Evolutionary conservation across 352 stramenopile genomes (phyloP).

Genomic region (Phytophthora fragariae): DNA sequence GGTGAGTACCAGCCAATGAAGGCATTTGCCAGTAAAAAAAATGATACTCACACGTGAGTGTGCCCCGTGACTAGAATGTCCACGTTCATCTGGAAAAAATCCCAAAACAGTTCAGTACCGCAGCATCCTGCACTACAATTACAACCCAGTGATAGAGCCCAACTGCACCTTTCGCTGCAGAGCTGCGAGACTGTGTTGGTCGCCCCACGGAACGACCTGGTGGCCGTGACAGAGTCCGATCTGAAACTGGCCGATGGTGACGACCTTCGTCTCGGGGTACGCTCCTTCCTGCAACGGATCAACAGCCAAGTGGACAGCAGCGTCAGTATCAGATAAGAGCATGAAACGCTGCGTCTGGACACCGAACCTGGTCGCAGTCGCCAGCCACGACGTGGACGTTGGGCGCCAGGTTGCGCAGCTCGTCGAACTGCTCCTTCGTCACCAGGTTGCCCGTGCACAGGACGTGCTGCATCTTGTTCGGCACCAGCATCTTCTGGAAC

Average conservation of each 20-base stretch:
- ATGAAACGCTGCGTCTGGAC: neutral
- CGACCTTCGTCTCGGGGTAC: conserved; percentile 96
- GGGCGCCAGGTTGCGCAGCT: conserved; percentile 94
- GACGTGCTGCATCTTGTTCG: conserved; percentile 99
- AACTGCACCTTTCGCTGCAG: conserved; percentile 83
- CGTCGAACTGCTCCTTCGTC: conserved; percentile 95
- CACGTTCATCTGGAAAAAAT: conserved; percentile 90
- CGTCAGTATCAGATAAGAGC: neutral
- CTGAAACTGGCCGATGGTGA: conserved; percentile 96
- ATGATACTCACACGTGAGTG: conserved; percentile 88
- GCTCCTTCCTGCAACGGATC: conserved; percentile 49
- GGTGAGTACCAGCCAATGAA: neutral
- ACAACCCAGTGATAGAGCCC: neutral
- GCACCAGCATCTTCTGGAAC: conserved; percentile 96
- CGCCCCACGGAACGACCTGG: conserved; percentile 94
- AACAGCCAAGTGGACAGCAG: neutral
- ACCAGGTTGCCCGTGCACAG: conserved; percentile 98
- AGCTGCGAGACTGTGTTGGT: conserved; percentile 87
- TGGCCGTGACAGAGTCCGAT: conserved; percentile 98
- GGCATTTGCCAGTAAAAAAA: neutral
- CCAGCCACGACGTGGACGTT: conserved; percentile 97
- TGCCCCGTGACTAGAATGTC: conserved; percentile 98
- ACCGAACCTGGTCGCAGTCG: conserved; percentile 92
- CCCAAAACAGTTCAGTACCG: neutral
- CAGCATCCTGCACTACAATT: neutral